A percentile compares a stretch with the other conserved stretches of the same genome.
Evolutionary conservation across 306 rosid species (phyloP).

Genomic region (Acacia acuminata): DNA sequence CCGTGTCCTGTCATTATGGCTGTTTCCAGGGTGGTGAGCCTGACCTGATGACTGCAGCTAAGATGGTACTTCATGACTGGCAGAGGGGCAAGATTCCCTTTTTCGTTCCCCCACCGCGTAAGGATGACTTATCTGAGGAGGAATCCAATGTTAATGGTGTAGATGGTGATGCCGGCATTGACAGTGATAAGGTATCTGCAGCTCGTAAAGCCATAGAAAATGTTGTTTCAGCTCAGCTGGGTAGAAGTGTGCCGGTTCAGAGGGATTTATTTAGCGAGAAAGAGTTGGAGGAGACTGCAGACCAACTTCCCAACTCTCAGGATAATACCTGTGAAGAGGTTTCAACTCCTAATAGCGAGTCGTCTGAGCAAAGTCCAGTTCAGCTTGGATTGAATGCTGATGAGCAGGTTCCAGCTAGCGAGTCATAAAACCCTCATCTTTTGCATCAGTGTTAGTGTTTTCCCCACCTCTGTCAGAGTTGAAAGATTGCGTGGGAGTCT

Average conservation of each 20-base stretch:
- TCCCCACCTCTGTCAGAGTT: constrained; percentile 5
- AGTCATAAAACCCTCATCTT: constrained; percentile 14
- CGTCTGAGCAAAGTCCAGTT: constrained; percentile 31
- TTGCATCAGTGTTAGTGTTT: neutral
- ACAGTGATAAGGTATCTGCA: constrained; percentile 61
- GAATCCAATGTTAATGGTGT: constrained; percentile 50
- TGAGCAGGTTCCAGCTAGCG: constrained; percentile 17
- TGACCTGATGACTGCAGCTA: constrained; percentile 85
- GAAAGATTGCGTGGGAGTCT: neutral
- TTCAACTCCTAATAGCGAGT: constrained; percentile 14
- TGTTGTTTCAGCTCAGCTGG: constrained; percentile 74
- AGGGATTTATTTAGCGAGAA: constrained; percentile 68
- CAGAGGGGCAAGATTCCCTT: constrained; percentile 96
- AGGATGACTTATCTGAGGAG: constrained; percentile 44
- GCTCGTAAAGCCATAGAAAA: constrained; percentile 79
- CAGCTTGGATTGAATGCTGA: constrained; percentile 23
- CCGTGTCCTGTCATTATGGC: neutral
- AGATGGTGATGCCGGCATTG: constrained; percentile 43
- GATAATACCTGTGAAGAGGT: constrained; percentile 7
- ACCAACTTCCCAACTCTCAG: constrained; percentile 30
- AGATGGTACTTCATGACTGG: constrained; percentile 97
- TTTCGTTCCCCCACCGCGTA: constrained; percentile 77
- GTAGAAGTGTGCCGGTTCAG: constrained; percentile 72
- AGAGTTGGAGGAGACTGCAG: constrained; percentile 52
- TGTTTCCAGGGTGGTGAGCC: constrained; percentile 85